These are phyloP conservation scores for Fistulina hepatica DNA, from an alignment of 1,284 basidiomycete species.

Conservation along the genomic window DNA sequence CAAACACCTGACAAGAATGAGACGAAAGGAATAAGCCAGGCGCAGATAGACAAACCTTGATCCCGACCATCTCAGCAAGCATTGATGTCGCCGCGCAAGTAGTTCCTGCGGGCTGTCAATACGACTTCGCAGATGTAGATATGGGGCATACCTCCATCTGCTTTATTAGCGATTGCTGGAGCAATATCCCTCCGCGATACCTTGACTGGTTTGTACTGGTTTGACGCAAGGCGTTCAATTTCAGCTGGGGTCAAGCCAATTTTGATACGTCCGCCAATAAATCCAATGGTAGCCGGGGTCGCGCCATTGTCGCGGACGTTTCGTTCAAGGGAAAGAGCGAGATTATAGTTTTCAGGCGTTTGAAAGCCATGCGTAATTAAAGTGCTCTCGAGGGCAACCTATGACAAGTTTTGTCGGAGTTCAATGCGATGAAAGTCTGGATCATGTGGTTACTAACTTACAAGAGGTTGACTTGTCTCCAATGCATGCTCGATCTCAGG, in stretches of 20 bases:
- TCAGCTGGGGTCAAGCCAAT: slow-evolving; percentile 67
- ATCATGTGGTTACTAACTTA: too few relatives aligned
- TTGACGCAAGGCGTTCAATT: slow-evolving; percentile 62
- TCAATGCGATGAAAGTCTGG: slow-evolving; percentile 20
- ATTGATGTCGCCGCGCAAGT: slow-evolving; percentile 87
- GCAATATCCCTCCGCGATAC: slow-evolving; percentile 84
- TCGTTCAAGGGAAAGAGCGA: slow-evolving; percentile 63
- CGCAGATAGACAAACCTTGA: slow-evolving; percentile 42
- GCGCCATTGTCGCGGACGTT: slow-evolving; percentile 73
- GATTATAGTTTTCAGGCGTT: slow-evolving; percentile 66
- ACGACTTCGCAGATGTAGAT: neutral
- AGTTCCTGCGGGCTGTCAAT: slow-evolving; percentile 30
- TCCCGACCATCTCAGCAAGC: slow-evolving; percentile 72
- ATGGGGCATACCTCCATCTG: slow-evolving; percentile 58
- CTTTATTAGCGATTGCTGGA: slow-evolving; percentile 55
- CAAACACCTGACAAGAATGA: slow-evolving; percentile 46
- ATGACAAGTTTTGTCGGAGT: slow-evolving; percentile 41
- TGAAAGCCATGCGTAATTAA: slow-evolving; percentile 91
- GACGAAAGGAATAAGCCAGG: too few relatives aligned
- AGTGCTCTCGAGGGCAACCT: slow-evolving; percentile 80
- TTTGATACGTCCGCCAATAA: slow-evolving; percentile 78
- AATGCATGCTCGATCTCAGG: slow-evolving; percentile 46
- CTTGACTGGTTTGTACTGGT: slow-evolving; percentile 48
- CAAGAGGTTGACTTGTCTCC: slow-evolving; percentile 7
- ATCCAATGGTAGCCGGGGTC: slow-evolving; percentile 84